Evolutionary conservation across 176 grass and related monocot species (phyloP), one percentile per base, ranked within the genome.

Genomic region (Neostapfia colusana): DNA sequence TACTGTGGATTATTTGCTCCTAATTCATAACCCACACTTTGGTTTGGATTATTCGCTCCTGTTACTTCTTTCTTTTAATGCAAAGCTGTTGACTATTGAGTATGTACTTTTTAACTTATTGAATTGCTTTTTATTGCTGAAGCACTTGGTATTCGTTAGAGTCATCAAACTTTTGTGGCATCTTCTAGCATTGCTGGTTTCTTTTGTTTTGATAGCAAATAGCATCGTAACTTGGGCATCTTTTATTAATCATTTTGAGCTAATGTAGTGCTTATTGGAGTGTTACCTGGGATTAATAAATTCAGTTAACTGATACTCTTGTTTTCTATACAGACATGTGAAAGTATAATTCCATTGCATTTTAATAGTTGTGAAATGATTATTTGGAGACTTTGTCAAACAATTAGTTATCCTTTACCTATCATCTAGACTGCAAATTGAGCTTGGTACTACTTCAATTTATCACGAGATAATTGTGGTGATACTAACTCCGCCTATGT

Each of bases 381-480:
- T 31, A n/a, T 20, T 46, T 16, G 15, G 8, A 10, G 11, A 26
- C 16, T 15, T 6, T 35, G 13, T 69, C 16, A n/a, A 69, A 53
- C 3, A 26, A 31, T 20, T 68, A 26, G 10, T 50, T 69, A 48
- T 69, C 55, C 42, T 49, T 74, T 23, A 84, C 20, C 10, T 53
- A 63, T 62, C 21, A 16, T 77, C 21, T 27, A 76, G 42, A 48
- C 42, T 20, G 17, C 14, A 75, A 49, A 12, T 37, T 28, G n/a
- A 17, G 27, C 48, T 50, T 54, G 51, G 20, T 23, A 31, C 14
- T 51, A 35, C 27, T 70, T 70, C 18, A 10, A 65, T 45, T 72
- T 26, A 57, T 26, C 57, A 70, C 10, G 37, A 26, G 15, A 70
- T 84, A 65, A 39, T 64, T 79, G 65, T 27, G 63, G 35, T 53